Conservation (phyloP, 1,139 yeast genomes). For the Yamadazyma dendronema region DNA sequence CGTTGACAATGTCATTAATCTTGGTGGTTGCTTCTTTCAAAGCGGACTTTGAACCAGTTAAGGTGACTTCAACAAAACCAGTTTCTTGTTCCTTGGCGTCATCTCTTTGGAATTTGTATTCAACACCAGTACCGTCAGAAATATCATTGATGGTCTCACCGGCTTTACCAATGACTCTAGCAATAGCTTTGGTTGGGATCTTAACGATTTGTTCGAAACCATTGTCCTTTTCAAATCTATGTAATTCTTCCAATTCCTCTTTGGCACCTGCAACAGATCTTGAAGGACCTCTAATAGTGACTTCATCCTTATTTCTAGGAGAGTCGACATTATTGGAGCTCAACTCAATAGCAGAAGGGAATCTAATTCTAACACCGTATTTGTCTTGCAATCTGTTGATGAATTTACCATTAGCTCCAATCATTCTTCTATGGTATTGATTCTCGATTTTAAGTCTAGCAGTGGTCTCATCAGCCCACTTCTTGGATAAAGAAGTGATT, state of each 20-base stretch:
- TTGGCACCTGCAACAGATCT: slow-evolving; percentile 83
- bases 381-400: slow-evolving; percentile 86
- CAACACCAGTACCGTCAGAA: slow-evolving; percentile 76
- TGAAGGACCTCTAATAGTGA: slow-evolving; percentile 86
- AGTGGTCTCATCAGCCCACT: slow-evolving; percentile 80
- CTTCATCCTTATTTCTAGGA: slow-evolving; percentile 56
- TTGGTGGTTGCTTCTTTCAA: slow-evolving; percentile 69
- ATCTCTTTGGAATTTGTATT: slow-evolving; percentile 61
- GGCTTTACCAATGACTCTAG: slow-evolving; percentile 84
- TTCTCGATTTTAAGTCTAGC: slow-evolving; percentile 67
- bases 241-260: slow-evolving; percentile 80
- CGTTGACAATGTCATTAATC: slow-evolving; percentile 63
- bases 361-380: slow-evolving; percentile 77
- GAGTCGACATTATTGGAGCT: slow-evolving; percentile 30
- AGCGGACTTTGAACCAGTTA: slow-evolving; percentile 80
- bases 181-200: slow-evolving; percentile 71
- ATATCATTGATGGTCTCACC: slow-evolving; percentile 86
- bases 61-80: slow-evolving; percentile 57
- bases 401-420: slow-evolving; percentile 81
- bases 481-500: slow-evolving; percentile 60
- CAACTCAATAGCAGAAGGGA: slow-evolving; percentile 50
- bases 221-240: slow-evolving; percentile 85
- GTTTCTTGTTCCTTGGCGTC: slow-evolving; percentile 37
- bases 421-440: slow-evolving; percentile 76
- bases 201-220: slow-evolving; percentile 62